phyloP scores from a whole-genome alignment of 2,329 filamentous ascomycete species.

The Colletotrichum gloeosporioides region DNA sequence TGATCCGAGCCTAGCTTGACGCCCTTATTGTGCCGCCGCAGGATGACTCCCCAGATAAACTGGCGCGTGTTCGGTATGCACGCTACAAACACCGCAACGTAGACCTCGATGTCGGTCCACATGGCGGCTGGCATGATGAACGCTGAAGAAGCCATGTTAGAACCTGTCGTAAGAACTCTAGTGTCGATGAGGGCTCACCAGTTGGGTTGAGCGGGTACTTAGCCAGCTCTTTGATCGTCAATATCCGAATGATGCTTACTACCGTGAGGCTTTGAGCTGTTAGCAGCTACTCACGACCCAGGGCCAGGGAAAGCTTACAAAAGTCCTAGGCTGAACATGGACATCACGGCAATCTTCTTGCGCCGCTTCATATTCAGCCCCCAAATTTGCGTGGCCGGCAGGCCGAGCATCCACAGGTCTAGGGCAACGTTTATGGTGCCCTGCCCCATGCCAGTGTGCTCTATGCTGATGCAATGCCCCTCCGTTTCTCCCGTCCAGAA shows the following conservation, averaged over 20 bases:
- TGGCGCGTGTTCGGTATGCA: background rate
- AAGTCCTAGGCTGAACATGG: background rate
- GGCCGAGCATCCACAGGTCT: background rate
- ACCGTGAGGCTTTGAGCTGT: background rate
- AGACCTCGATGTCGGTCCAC: background rate
- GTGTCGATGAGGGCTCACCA: slow-evolving; percentile 12
- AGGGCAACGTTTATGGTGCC: background rate
- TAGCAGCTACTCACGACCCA: background rate
- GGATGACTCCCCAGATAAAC: background rate
- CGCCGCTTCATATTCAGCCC: background rate
- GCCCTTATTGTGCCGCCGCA: background rate
- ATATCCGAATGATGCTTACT: background rate
- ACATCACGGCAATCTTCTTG: background rate
- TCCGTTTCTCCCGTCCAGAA: background rate
- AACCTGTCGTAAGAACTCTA: background rate
- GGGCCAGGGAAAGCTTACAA: background rate
- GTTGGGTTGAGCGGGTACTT: background rate
- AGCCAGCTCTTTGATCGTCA: background rate
- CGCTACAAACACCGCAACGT: background rate
- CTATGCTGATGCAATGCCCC: background rate
- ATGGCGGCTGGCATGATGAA: slow-evolving; percentile 35
- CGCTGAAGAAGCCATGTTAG: background rate
- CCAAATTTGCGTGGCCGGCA: background rate
- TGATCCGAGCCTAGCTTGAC: background rate
- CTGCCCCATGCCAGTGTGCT: background rate